A percentile compares a stretch with the other conserved stretches of the same genome.
phyloP scores from a whole-genome alignment of 345 rosid genomes.

The Fremontodendron californicum region DNA sequence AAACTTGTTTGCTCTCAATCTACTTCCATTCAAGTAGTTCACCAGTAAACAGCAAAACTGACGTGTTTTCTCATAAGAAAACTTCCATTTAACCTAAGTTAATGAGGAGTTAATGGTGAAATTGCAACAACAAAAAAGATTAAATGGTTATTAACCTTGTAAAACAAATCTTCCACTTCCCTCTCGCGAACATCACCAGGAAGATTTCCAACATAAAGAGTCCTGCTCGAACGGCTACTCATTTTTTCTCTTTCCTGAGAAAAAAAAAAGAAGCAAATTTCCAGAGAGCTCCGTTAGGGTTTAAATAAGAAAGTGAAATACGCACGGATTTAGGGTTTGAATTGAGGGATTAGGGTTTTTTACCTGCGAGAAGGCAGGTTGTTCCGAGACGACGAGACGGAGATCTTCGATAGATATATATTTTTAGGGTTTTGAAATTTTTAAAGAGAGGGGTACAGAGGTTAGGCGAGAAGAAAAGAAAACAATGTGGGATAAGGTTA shows the following conservation, averaged over 20 bases:
- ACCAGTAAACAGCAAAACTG: neutral
- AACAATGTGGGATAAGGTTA: neutral
- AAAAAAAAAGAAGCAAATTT: neutral
- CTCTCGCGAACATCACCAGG: slow-evolving; percentile 94
- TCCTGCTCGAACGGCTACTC: slow-evolving; percentile 88
- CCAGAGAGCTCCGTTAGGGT: neutral
- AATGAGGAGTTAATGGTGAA: neutral
- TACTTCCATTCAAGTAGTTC: neutral
- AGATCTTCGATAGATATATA: neutral
- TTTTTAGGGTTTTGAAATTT: slow-evolving; percentile 21
- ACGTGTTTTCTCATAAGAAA: neutral
- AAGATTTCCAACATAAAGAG: slow-evolving; percentile 93
- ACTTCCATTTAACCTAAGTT: neutral
- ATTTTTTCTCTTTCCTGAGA: slow-evolving; percentile 21
- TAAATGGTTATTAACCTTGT: slow-evolving; percentile 49
- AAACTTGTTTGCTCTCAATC: neutral
- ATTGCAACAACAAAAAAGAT: neutral
- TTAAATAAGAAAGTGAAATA: neutral
- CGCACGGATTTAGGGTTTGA: neutral
- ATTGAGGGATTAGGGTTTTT: neutral
- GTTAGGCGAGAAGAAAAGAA: too few species aligned
- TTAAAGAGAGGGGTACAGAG: neutral
- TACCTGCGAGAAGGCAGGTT: slow-evolving; percentile 14
- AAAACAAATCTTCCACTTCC: slow-evolving; percentile 97
- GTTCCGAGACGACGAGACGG: neutral